phyloP scores from a whole-genome alignment of 306 rosid genomes.

The Luffa aegyptiaca region DNA sequence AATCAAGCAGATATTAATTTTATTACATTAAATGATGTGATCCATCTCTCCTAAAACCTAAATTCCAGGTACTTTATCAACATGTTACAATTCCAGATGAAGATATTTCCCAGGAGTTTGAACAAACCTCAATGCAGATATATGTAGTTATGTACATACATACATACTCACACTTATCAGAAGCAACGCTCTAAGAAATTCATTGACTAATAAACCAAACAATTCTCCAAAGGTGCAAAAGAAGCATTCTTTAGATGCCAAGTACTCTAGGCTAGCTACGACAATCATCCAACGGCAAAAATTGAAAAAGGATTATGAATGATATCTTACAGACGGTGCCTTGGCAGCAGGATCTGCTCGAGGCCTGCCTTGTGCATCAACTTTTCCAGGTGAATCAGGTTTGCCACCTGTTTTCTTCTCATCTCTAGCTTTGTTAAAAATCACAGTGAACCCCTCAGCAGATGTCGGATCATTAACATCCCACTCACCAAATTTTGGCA shows the following conservation, averaged over 20 bases:
- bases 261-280: background rate
- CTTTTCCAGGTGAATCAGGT: slow-evolving; percentile 11
- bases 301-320: background rate
- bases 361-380: background rate
- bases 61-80: background rate
- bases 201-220: background rate
- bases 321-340: slow-evolving; percentile 6
- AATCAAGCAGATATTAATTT: background rate
- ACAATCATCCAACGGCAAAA: background rate
- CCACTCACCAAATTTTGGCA: slow-evolving; percentile 12
- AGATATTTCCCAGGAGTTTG: background rate
- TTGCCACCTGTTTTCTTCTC: slow-evolving; percentile 13
- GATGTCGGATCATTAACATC: slow-evolving; percentile 15
- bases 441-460: slow-evolving; percentile 12
- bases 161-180: background rate
- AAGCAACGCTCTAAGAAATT: background rate
- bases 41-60: background rate
- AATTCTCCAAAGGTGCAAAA: background rate
- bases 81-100: background rate
- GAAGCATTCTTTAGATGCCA: background rate
- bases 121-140: background rate
- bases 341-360: background rate
- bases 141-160: background rate
- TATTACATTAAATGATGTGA: background rate
- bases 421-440: slow-evolving; percentile 14